A percentile compares a stretch with the other conserved stretches of the same genome.
Evolutionary conservation across 192 early-diverging fungal genomes (phyloP).

Genomic region (Backusella tuberculispora): DNA sequence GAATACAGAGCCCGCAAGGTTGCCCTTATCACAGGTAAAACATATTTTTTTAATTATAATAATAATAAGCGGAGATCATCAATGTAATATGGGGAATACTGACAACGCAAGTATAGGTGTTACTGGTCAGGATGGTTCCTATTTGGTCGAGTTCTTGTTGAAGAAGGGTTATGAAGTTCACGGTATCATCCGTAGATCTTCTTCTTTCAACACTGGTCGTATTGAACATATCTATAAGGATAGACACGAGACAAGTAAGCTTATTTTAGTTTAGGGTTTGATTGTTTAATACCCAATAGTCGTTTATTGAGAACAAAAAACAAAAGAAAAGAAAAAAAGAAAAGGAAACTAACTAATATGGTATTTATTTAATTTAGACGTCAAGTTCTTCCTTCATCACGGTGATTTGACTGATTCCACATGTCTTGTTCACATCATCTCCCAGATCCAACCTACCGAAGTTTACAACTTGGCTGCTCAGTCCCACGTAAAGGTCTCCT

Average conservation of each 20-base stretch:
- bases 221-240: slow-evolving; percentile 81
- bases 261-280: not conserved
- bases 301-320: too few relatives aligned
- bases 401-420: slow-evolving; percentile 83
- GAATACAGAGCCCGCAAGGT: slow-evolving; percentile 64
- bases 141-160: slow-evolving; percentile 73
- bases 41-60: too few relatives aligned
- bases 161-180: slow-evolving; percentile 79
- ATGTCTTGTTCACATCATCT: slow-evolving; percentile 73
- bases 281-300: slow-evolving; percentile 3
- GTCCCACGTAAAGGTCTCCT: slow-evolving; percentile 73
- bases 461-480: slow-evolving; percentile 81
- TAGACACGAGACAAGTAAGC: slow-evolving; percentile 61
- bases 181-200: slow-evolving; percentile 80
- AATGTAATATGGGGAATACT: not conserved
- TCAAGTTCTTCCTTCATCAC: slow-evolving; percentile 76
- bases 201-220: slow-evolving; percentile 83
- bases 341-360: not conserved
- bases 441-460: slow-evolving; percentile 74
- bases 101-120: slow-evolving; percentile 56
- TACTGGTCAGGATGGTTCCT: slow-evolving; percentile 83
- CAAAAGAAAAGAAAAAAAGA: not conserved
- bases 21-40: slow-evolving; percentile 62
- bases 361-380: slow-evolving; percentile 37
- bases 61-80: slow-evolving; percentile 8